Evolutionary conservation across 139 green algal genomes (phyloP).

Genomic region (Ettlia oleoabundans): DNA sequence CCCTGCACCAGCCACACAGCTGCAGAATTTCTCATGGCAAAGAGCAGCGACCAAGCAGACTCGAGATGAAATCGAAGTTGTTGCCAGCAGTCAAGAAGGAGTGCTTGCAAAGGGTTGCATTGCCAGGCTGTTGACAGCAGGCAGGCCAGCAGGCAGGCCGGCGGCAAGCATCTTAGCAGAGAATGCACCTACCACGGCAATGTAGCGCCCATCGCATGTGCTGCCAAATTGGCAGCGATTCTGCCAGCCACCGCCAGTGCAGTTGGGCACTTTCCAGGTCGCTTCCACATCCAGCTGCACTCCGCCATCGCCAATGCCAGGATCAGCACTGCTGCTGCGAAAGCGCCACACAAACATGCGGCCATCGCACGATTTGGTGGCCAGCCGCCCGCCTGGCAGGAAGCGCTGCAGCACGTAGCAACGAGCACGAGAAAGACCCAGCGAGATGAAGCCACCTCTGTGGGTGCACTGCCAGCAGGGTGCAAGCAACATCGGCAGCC

Average conservation of each 20-base stretch:
- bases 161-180: neutral
- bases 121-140: too few relatives aligned
- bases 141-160: neutral
- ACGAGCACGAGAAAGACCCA: neutral
- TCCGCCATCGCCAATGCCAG: neutral
- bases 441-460: neutral
- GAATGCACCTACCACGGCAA: slow-evolving; percentile 39
- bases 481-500: too few relatives aligned
- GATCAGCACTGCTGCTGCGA: neutral
- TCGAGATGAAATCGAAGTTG: neutral
- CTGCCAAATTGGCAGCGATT: slow-evolving; percentile 52
- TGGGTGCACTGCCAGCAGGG: too few relatives aligned
- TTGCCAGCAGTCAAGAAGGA: neutral
- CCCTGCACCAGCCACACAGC: slow-evolving; percentile 37
- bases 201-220: slow-evolving; percentile 53
- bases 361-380: slow-evolving; percentile 64
- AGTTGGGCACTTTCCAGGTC: slow-evolving; percentile 57
- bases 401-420: slow-evolving; percentile 41
- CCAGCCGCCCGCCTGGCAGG: slow-evolving; percentile 42
- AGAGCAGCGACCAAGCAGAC: neutral
- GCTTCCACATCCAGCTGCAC: slow-evolving; percentile 9
- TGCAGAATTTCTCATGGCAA: neutral
- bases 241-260: slow-evolving; percentile 14
- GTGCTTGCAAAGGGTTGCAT: too few relatives aligned
- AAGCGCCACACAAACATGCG: slow-evolving; percentile 59